Base-by-base conservation (phyloP, 2,329 filamentous ascomycete species). In the Claviceps arundinis region DNA sequence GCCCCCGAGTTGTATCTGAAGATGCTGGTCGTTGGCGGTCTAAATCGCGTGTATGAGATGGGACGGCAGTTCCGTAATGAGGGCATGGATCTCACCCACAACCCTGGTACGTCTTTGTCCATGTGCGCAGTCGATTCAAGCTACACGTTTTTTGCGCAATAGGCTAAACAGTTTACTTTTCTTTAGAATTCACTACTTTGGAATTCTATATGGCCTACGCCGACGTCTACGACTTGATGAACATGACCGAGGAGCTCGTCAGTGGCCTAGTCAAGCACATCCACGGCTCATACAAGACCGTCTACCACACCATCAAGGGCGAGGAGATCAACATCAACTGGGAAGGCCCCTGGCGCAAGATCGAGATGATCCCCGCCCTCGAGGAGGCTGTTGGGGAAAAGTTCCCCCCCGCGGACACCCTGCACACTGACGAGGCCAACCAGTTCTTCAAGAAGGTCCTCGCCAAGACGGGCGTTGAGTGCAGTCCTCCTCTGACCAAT, bases 131-230 rank as follows among this genome's bases (percentile, higher is more conserved):
- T 17, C 8, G 16, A 1, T 16, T 16, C 11, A 14, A 43, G 8
- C 17, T 4, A 22, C 11, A 22, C 8, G 3, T 16, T 41, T 7
- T 11, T 9, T 24, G 2, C 9, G 2, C 46, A 34, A 43, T 14
- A 14, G 2, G 26, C 51, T 22, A 19, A 47, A 57, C 59, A 46
- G 9, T 1, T 34, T n/a, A 34, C 16, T 11, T 5, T 3, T n/a
- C 13, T 34, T n/a, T 45, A 41, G 93, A 98, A 68, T 98, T 98
- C 74, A 98, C 93, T 44, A 95, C 89, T 26, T 88, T 89, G 68
- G 93, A 98, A 70, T 97, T 97, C 73, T 98, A 98, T 72, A 84
- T 87, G 80, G 91, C 93, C 3, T 97, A 89, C 59, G 86, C 85
- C 52, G 89, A 95, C 69, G 81, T 95, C 60, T 87, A 94, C 68